Evolutionary conservation across 179 eudicot species (phyloP).

Genomic region (Pouteria campechiana): DNA sequence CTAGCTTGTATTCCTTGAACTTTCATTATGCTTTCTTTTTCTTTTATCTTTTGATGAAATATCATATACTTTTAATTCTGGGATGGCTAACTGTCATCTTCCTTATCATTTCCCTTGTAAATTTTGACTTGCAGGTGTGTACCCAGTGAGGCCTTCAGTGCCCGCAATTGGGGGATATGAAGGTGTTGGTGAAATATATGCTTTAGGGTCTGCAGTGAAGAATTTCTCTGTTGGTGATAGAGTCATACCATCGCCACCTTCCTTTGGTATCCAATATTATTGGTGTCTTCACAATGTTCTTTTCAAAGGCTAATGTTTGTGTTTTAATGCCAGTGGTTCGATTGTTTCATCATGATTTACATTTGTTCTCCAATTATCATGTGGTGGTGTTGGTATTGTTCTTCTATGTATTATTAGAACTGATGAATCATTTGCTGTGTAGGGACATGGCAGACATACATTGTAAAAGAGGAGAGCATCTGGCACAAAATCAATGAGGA

Average conservation of each 20-base stretch:
- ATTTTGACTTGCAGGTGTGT: conserved; percentile 42
- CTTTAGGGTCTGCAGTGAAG: conserved; percentile 60
- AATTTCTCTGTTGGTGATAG: conserved; percentile 59
- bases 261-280: conserved; percentile 47
- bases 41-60: neutral
- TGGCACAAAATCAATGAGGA: conserved; percentile 78
- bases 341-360: too few species aligned
- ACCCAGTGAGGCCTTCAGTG: conserved; percentile 80
- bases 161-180: conserved; percentile 94
- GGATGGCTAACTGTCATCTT: too few species aligned
- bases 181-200: conserved; percentile 80
- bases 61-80: too few species aligned
- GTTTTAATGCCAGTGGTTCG: neutral
- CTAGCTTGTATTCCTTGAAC: too few species aligned
- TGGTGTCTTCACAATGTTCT: neutral
- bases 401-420: too few species aligned
- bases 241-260: conserved; percentile 89
- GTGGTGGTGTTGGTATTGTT: too few species aligned
- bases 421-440: conserved; percentile 5
- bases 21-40: neutral
- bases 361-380: too few species aligned
- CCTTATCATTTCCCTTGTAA: neutral
- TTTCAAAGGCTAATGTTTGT: neutral
- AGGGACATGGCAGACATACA: conserved; percentile 91
- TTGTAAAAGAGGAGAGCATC: conserved; percentile 61